Evolutionary conservation across 768 basidiomycete species (phyloP).

Genomic region (Boletales sp.): DNA sequence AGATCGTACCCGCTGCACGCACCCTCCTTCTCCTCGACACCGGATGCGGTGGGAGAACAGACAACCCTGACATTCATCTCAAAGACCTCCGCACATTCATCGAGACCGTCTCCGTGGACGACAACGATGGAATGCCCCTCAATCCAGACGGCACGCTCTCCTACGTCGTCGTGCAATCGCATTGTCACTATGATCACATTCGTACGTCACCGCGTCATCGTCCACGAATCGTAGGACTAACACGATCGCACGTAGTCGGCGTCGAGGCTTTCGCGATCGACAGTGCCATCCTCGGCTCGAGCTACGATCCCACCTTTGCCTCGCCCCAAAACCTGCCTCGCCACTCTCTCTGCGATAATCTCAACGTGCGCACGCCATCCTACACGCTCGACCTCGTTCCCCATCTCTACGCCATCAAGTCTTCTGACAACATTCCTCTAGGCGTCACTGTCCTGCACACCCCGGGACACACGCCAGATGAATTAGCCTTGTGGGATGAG

Average conservation of each 20-base stretch:
- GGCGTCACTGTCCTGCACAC: conserved; percentile 49
- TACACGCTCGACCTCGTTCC: conserved; percentile 46
- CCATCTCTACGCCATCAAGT: conserved; percentile 35
- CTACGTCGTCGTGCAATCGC: conserved; percentile 48
- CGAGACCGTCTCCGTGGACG: conserved; percentile 40
- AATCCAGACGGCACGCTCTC: conserved; percentile 39
- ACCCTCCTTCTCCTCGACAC: conserved; percentile 52
- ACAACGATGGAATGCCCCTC: conserved; percentile 42
- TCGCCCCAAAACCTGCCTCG: conserved; percentile 37
- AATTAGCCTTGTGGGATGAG: conserved; percentile 51
- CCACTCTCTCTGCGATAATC: conserved; percentile 44
- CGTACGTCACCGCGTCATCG: conserved; percentile 37
- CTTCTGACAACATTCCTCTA: conserved; percentile 19
- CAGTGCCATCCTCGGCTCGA: conserved; percentile 47
- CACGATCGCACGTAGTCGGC: conserved; percentile 33
- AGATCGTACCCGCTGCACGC: conserved; percentile 34
- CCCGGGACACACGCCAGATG: conserved; percentile 58
- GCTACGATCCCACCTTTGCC: conserved; percentile 44
- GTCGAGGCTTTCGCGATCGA: conserved; percentile 48
- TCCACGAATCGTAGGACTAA: no score
- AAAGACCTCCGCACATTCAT: conserved; percentile 47
- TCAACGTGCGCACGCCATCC: conserved; percentile 40
- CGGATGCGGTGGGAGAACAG: conserved; percentile 49
- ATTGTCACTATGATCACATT: conserved; percentile 60
- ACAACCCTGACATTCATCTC: conserved; percentile 37